Percentiles rank a stretch among this genome's conserved stretches.
Evolutionary conservation across 1,139 yeast species (phyloP).

Genomic region (Wickerhamiella infanticola): DNA sequence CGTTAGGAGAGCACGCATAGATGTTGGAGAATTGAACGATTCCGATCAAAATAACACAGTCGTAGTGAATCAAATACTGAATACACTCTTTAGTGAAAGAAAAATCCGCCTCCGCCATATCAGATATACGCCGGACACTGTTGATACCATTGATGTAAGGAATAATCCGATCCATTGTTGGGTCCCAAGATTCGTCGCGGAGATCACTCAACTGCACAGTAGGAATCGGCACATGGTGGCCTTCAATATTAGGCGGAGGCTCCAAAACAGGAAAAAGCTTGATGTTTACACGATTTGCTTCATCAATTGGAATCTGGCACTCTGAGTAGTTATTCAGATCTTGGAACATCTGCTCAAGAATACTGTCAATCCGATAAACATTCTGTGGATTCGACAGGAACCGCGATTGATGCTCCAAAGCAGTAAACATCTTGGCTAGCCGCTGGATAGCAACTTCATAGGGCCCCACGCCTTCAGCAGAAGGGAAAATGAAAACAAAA

Average conservation of each 20-base stretch:
- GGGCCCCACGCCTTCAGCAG: constrained; percentile 66
- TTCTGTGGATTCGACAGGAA: constrained; percentile 37
- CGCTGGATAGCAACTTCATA: constrained; percentile 76
- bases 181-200: constrained; percentile 92
- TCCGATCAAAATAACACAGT: constrained; percentile 68
- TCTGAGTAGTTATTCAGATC: constrained; percentile 91
- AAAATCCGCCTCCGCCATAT: constrained; percentile 69
- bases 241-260: constrained; percentile 58
- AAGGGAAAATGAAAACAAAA: constrained; percentile 80
- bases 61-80: constrained; percentile 80
- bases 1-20: constrained; percentile 76
- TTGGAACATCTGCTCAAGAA: constrained; percentile 78
- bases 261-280: constrained; percentile 78
- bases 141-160: constrained; percentile 84
- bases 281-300: constrained; percentile 79
- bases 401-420: constrained; percentile 77
- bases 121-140: constrained; percentile 61
- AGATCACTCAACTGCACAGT: constrained; percentile 56
- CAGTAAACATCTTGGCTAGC: constrained; percentile 78
- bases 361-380: constrained; percentile 50
- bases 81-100: constrained; percentile 70
- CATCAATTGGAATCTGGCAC: constrained; percentile 85
- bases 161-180: constrained; percentile 76
- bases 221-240: constrained; percentile 77
- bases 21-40: constrained; percentile 78